Base-by-base conservation (phyloP, 768 basidiomycete genomes). In the Trametes cingulata region DNA sequence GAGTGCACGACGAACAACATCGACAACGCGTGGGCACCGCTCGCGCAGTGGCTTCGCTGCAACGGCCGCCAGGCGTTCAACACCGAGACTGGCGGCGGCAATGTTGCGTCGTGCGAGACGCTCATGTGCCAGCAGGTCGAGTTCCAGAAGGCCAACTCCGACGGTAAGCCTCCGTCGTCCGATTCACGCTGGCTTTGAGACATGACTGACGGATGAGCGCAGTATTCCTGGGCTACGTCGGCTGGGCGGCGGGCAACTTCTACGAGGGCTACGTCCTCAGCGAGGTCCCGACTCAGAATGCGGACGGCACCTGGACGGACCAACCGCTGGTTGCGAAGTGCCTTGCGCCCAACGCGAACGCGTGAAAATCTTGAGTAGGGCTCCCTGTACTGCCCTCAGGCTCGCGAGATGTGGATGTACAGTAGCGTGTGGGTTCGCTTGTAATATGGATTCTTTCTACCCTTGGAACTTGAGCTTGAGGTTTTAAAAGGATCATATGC, bases 181-280 rank as follows among this genome's bases (percentile, higher is more conserved):
- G 8, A 13, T 29, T 12, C 17, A 54, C 3, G 19, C 3, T 35
- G 9, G 9, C 13, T 39, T 22, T n/a, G 25, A 1, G n/a, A 82
- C 9, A 73, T 76, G 1, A 79, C 70, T 62, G 71, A 82, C 24
- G 76, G 78, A 60, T 65, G 66, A 4, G 72, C 40, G 71, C 72
- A 42, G 75, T 66, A 33, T 74, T 82, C 53, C 67, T 76, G 41
- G 83, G 83, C 15, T 85, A 81, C 73, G 73, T 79, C 25, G 74
- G 78, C 36, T 84, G 82, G 83, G 75, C 79, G 58, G 83, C 78
- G 48, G 82, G 82, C 45, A 72, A 77, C 8, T 85, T 84, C 69
- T 77, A 77, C 61, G 74, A 78, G 1, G 75, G 72, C 40, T 85
- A 85, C 67, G 73, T 73, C n/a, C 74, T 84, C 40, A 74, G 77